Percentiles rank a stretch among this genome's conserved stretches.
Evolutionary conservation across 2,329 filamentous ascomycete genomes (phyloP).

Genomic region (Myriosclerotinia curreyana): DNA sequence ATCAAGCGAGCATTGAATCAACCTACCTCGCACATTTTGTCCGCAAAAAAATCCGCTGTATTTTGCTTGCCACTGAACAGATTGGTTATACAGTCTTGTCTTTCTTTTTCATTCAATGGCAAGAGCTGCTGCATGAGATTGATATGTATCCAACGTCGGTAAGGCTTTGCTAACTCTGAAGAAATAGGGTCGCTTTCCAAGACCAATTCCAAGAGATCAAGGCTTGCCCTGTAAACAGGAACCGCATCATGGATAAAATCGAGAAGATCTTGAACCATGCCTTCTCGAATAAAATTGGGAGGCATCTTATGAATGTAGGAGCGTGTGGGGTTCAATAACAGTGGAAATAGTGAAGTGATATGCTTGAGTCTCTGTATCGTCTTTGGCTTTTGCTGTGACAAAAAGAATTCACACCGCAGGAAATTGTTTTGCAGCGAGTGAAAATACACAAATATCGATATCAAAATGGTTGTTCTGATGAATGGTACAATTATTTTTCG

Average conservation of each 20-base stretch:
- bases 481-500: background rate
- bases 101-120: background rate
- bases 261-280: slow-evolving; percentile 4
- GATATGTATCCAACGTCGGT: slow-evolving; percentile 7
- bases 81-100: background rate
- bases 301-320: background rate
- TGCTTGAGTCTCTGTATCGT: background rate
- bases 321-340: background rate
- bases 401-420: background rate
- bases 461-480: background rate
- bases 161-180: background rate
- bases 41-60: background rate
- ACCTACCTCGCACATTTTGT: background rate
- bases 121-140: background rate
- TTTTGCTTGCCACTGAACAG: background rate
- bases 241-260: background rate
- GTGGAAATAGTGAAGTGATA: background rate
- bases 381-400: background rate
- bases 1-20: background rate
- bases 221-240: background rate
- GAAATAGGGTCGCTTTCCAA: background rate
- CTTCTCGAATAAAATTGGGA: background rate
- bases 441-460: background rate
- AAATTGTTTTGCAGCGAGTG: background rate
- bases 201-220: background rate